Base-by-base conservation (phyloP, 164 flowering plant species). In the Echeveria elegans region DNA sequence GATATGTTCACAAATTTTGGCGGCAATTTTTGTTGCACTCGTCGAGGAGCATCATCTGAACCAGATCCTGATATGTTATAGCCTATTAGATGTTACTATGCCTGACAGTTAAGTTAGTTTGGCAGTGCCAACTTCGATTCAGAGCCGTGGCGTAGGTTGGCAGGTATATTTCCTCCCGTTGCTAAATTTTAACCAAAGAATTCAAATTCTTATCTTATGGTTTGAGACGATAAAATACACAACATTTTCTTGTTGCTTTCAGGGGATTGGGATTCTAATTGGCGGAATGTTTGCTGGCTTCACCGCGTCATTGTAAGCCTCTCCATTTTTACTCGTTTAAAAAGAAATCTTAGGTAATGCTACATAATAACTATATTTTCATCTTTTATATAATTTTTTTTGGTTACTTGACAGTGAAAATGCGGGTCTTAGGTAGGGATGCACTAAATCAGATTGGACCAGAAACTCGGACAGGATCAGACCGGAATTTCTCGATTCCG, bases 261-360 rank as follows among this genome's bases (percentile, higher is more conserved):
- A 86, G 91, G 91, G 91, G 37, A 23, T 84, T 8, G 78, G 81
- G 21, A 76, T 85, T 67, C 68, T 94, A 53, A 68, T 91, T 65
- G 78, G 74, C 77, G 98, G 98, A 36, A 40, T 81, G 68, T 91
- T 85, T 73, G 98, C 48, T 78, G 98, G 98, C 65, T 75, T 88
- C 66, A 76, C 92, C 43, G 96, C 86, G 79, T 91, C 89, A 74
- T 90, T 88, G 97, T 94, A 89, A 83, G 72, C 62, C 64, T 31
- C 37, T 47, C 41, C n/a, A n/a, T 36, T 68, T 40, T 0, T 58
- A 19, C 6, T 16, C 28, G 11, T 6, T 34, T 36, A 7, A 31
- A 12, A 50, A 28, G 4, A 16, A 16, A 43, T n/a, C n/a, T n/a
- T n/a, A n/a, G 47, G 15, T 43, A 43, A 11, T 43, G 40, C 26